phyloP scores from a whole-genome alignment of 148 eudicot genomes.

The Oxyria digyna region DNA sequence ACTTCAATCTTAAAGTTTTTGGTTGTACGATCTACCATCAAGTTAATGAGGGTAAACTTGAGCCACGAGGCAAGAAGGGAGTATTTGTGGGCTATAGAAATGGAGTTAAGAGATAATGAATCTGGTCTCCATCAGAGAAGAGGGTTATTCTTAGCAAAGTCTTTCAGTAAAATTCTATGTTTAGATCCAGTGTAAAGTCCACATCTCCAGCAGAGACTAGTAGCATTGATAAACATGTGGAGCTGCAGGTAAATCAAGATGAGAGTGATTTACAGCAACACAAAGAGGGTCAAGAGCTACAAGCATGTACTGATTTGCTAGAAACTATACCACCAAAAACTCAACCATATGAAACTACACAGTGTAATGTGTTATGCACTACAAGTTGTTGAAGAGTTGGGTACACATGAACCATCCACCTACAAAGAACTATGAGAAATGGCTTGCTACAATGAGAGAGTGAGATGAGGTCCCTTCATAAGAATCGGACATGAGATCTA shows the following conservation, averaged over 20 bases:
- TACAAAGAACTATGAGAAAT: background rate
- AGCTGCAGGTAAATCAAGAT: background rate
- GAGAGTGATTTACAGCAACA: background rate
- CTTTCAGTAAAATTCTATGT: background rate
- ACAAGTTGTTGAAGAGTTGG: background rate
- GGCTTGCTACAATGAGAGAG: background rate
- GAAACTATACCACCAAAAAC: background rate
- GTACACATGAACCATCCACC: background rate
- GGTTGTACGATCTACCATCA: constrained; percentile 7
- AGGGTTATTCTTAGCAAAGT: background rate
- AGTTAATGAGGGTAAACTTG: constrained; percentile 5
- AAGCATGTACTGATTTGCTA: background rate
- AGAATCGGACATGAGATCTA: background rate
- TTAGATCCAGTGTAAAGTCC: background rate
- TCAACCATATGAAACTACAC: no score
- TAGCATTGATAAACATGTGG: background rate
- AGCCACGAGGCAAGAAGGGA: background rate
- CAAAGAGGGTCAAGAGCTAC: background rate
- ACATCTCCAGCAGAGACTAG: background rate
- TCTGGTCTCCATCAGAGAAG: background rate
- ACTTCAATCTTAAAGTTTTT: constrained; percentile 5
- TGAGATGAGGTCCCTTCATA: background rate
- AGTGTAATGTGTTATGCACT: background rate
- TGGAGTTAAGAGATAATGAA: no score
- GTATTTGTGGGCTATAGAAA: background rate